These are phyloP conservation scores for Alternaria atra DNA, from an alignment of 2,329 filamentous ascomycete genomes.

Conservation along the genomic window DNA sequence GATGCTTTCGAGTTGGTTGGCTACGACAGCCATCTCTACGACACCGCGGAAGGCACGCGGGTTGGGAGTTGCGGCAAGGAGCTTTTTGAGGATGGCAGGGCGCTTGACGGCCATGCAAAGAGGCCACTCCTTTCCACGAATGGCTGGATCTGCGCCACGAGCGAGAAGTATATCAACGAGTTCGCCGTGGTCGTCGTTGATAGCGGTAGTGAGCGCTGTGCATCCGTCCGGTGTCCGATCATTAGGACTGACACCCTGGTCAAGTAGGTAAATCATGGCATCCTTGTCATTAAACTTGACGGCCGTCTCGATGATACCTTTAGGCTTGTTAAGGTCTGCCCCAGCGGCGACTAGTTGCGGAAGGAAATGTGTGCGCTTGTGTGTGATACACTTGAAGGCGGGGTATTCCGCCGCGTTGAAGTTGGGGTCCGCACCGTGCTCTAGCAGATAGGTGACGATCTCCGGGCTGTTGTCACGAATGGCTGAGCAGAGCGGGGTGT, in stretches of 20 bases:
- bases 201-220: constrained; percentile 72
- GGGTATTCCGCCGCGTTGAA: constrained; percentile 70
- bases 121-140: constrained; percentile 75
- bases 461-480: constrained; percentile 72
- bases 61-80: constrained; percentile 65
- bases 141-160: constrained; percentile 68
- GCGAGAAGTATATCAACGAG: constrained; percentile 67
- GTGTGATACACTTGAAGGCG: constrained; percentile 73
- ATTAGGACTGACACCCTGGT: constrained; percentile 68
- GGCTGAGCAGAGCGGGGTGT: constrained; percentile 72
- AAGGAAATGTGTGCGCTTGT: constrained; percentile 69
- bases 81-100: constrained; percentile 66
- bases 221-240: constrained; percentile 65
- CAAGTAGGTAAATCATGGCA: constrained; percentile 67
- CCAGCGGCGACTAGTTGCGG: constrained; percentile 67
- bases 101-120: constrained; percentile 73
- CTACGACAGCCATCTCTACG: constrained; percentile 72
- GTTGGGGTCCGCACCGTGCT: constrained; percentile 62
- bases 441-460: constrained; percentile 68
- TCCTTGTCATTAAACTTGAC: constrained; percentile 69
- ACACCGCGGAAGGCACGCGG: constrained; percentile 71
- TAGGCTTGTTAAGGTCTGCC: constrained; percentile 66
- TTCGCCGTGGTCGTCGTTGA: constrained; percentile 66
- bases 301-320: constrained; percentile 72
- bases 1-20: constrained; percentile 72